Evolutionary conservation across 2,329 filamentous ascomycete species (phyloP).

Genomic region (Epichloe hybrida): DNA sequence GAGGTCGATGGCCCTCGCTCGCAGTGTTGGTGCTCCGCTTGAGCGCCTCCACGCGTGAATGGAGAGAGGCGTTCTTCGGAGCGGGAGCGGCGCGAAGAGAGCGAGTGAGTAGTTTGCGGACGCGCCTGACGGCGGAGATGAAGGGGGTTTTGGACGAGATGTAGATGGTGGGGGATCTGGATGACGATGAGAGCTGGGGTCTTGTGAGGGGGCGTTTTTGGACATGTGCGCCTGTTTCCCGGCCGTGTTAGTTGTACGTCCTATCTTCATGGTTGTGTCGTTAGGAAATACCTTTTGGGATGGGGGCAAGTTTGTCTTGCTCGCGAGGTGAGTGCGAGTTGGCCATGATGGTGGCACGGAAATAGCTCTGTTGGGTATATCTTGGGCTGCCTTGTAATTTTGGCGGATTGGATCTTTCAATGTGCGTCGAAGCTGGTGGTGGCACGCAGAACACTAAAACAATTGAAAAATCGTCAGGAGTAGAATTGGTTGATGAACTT

Average conservation of each 20-base stretch:
- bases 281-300: conserved; percentile 3
- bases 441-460: too few species aligned
- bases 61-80: conserved; percentile 32
- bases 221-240: conserved; percentile 29
- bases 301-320: not conserved
- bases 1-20: not conserved
- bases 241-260: not conserved
- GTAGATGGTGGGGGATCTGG: conserved; percentile 42
- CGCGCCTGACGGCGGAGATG: conserved; percentile 52
- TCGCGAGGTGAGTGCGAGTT: not conserved
- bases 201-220: conserved; percentile 34
- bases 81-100: conserved; percentile 32
- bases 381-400: not conserved
- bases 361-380: not conserved
- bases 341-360: not conserved
- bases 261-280: not conserved
- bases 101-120: conserved; percentile 47
- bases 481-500: too few species aligned
- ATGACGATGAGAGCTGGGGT: conserved; percentile 27
- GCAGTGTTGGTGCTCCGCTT: conserved; percentile 20
- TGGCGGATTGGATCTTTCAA: not conserved
- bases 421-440: too few species aligned
- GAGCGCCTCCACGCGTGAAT: conserved; percentile 31
- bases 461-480: too few species aligned
- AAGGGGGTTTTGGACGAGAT: conserved; percentile 54